Conservation (phyloP, 2,329 filamentous ascomycete species). For the Karstenula rhodostoma region DNA sequence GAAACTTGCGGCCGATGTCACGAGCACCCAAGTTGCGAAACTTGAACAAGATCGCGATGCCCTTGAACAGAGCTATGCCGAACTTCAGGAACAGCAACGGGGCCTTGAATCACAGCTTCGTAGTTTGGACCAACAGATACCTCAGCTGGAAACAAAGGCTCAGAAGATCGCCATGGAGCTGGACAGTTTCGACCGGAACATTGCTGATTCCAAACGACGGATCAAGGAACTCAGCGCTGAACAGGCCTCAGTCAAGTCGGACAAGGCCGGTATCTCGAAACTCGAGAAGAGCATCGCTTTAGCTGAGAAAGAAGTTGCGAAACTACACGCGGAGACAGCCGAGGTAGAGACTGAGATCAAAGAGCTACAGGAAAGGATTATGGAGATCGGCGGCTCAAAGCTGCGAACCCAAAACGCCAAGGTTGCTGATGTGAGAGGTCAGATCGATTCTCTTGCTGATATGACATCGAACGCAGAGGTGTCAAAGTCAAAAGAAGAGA, state of each 20-base stretch:
- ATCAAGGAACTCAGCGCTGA: slow-evolving; percentile 85
- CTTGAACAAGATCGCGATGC: slow-evolving; percentile 87
- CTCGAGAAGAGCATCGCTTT: slow-evolving; percentile 81
- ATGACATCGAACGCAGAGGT: slow-evolving; percentile 87
- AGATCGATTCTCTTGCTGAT: slow-evolving; percentile 81
- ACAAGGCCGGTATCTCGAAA: slow-evolving; percentile 75
- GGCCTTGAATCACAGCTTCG: slow-evolving; percentile 78
- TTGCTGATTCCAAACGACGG: slow-evolving; percentile 82
- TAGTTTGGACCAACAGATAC: slow-evolving; percentile 78
- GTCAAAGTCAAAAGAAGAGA: slow-evolving; percentile 89
- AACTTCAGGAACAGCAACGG: slow-evolving; percentile 84
- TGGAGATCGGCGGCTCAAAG: slow-evolving; percentile 96
- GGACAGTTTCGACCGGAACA: slow-evolving; percentile 84
- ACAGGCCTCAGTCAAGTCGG: slow-evolving; percentile 80
- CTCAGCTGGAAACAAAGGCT: slow-evolving; percentile 84
- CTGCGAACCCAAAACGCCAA: slow-evolving; percentile 88
- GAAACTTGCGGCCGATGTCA: slow-evolving; percentile 86
- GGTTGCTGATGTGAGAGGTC: slow-evolving; percentile 84
- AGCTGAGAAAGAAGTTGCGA: slow-evolving; percentile 79
- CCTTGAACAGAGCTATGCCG: slow-evolving; percentile 81
- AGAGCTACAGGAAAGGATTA: slow-evolving; percentile 91
- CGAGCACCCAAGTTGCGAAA: slow-evolving; percentile 86
- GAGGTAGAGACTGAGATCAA: slow-evolving; percentile 95
- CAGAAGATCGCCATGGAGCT: slow-evolving; percentile 91
- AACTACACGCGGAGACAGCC: slow-evolving; percentile 82